Evolutionary conservation across 2,329 filamentous ascomycete genomes (phyloP).

Genomic region (Aciculosporium take): DNA sequence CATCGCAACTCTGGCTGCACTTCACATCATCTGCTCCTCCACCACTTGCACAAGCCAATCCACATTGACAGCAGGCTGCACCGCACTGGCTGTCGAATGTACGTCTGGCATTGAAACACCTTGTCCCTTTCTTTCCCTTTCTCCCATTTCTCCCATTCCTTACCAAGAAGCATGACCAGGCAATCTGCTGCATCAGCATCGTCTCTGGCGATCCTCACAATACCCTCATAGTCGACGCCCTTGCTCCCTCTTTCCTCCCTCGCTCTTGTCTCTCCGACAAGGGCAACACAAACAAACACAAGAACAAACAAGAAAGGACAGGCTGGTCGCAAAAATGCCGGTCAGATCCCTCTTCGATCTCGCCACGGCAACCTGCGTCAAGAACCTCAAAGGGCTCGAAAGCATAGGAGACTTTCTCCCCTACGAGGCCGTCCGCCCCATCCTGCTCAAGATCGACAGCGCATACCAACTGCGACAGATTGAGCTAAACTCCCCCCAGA

Average conservation of each 20-base stretch:
- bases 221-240: neutral
- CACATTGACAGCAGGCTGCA: neutral
- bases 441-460: slow-evolving; percentile 58
- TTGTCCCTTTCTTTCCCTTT: neutral
- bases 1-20: too few relatives aligned
- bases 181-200: neutral
- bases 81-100: neutral
- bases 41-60: too few relatives aligned
- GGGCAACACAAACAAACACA: too few relatives aligned
- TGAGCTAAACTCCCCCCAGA: slow-evolving; percentile 63
- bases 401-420: slow-evolving; percentile 60
- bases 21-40: too few relatives aligned
- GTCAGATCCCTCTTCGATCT: slow-evolving; percentile 37
- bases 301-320: too few relatives aligned
- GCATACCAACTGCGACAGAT: slow-evolving; percentile 61
- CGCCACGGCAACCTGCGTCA: slow-evolving; percentile 35
- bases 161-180: neutral
- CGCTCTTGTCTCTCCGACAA: too few relatives aligned
- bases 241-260: too few relatives aligned
- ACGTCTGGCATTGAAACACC: neutral
- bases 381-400: slow-evolving; percentile 41
- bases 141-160: too few relatives aligned
- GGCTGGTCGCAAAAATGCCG: slow-evolving; percentile 18
- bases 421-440: slow-evolving; percentile 44
- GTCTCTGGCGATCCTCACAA: neutral